Evolutionary conservation across 1,139 yeast genomes (phyloP).

Genomic region (Lodderomyces jiufengensis): DNA sequence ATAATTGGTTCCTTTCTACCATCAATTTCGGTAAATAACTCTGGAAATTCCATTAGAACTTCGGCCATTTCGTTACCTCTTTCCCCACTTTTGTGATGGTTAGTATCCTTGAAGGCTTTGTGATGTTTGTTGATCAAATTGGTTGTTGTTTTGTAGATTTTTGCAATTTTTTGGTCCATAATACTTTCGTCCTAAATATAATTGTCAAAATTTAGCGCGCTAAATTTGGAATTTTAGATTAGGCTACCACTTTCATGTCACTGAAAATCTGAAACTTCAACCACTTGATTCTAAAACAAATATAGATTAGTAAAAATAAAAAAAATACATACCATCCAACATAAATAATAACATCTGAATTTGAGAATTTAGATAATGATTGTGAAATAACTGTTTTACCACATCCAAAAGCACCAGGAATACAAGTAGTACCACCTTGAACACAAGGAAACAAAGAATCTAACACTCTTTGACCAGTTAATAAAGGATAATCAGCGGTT

Average conservation of each 20-base stretch:
- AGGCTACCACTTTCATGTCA: no score
- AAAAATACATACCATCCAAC: no score
- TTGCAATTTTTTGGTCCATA: no score
- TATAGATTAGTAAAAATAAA: no score
- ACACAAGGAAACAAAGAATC: conserved; percentile 98
- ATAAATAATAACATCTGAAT: conserved; percentile 92
- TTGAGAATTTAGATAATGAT: conserved; percentile 93
- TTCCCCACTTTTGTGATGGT: conserved; percentile 72
- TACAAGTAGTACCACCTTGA: conserved; percentile 99
- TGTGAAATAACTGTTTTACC: conserved; percentile 99
- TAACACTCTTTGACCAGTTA: conserved; percentile 98
- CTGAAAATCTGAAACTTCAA: no score
- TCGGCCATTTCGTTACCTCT: conserved; percentile 99
- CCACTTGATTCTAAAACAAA: no score
- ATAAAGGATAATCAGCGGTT: conserved; percentile 88
- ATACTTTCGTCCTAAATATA: no score
- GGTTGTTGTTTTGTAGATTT: no score
- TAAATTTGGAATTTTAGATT: no score
- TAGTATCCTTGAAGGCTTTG: no score
- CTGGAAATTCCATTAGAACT: conserved; percentile 99
- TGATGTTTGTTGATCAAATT: no score
- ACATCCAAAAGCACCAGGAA: conserved; percentile 99
- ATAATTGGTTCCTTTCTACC: conserved; percentile 98
- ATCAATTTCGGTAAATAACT: conserved; percentile 80
- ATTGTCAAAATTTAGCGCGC: no score